Evolutionary conservation across 1,139 yeast species (phyloP), one percentile per base, ranked within the genome.

Genomic region (Suhomyces maxii): DNA sequence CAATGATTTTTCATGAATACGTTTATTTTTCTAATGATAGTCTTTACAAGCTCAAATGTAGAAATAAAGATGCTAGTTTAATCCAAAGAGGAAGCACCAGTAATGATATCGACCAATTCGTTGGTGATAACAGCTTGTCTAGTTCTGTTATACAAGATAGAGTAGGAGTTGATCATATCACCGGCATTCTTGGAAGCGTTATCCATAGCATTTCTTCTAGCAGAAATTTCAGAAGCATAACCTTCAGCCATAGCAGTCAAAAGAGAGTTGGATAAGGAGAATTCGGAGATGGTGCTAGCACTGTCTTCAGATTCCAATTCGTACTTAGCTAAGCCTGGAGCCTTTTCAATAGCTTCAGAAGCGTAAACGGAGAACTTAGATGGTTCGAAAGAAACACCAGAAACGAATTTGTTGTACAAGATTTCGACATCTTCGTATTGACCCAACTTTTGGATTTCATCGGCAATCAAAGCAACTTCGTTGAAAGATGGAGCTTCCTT

Each of bases 171-270:
- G 69, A 93, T 93, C 99, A 93, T 93, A 64, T 93, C 99, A 77
- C 96, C 96, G 56, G 99, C 99, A 71, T 91, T 93, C 95, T 93
- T 93, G 62, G 98, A 90, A 56, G 99, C 99, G 69, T 91, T 93
- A 76, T 93, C 99, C 99, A 93, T 93, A 63, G 99, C 99, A 71
- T 90, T 91, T 85, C 99, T 91, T 84, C 99, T 90, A 53, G 99
- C 97, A 58, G 96, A 87, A 61, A 91, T 81, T 80, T 93, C 99
- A 49, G 98, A 89, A 56, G 99, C 98, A 73, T 93, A 91, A 72
- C 97, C 98, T 71, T 93, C 97, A 58, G 97, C 93, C 82, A 91
- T 82, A 56, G 97, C 97, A 67, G 95, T 76, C 72, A 86, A 83
- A 63, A 93, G 80, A 64, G 89, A 83, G 82, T 89, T 91, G 58